phyloP scores from a whole-genome alignment of 495 filamentous ascomycete species.

The Trichoderma reesei region DNA sequence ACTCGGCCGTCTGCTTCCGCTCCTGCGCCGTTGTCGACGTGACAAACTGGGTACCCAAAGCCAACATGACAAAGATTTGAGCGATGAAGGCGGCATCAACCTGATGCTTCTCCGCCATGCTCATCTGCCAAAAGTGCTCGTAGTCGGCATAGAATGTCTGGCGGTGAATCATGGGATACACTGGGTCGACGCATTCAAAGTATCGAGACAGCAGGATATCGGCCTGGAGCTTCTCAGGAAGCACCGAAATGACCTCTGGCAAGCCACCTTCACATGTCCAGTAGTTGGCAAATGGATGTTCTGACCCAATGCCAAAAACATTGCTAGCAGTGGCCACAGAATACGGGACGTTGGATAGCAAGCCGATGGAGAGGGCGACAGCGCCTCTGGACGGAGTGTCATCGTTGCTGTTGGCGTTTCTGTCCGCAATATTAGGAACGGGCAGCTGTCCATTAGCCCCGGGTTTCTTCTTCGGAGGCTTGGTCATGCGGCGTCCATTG shows the following conservation, averaged over 20 bases:
- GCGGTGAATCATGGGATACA: slow-evolving; percentile 63
- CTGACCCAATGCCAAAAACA: slow-evolving; percentile 57
- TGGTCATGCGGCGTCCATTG: slow-evolving; percentile 48
- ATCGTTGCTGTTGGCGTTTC: slow-evolving; percentile 28
- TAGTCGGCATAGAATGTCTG: slow-evolving; percentile 61
- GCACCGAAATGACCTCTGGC: slow-evolving; percentile 57
- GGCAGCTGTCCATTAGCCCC: slow-evolving; percentile 21
- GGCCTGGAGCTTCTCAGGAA: slow-evolving; percentile 60
- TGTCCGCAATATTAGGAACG: slow-evolving; percentile 39
- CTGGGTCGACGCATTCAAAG: slow-evolving; percentile 63
- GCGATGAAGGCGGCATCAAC: slow-evolving; percentile 53
- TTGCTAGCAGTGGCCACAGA: slow-evolving; percentile 52
- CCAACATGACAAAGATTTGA: slow-evolving; percentile 58
- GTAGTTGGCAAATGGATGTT: slow-evolving; percentile 65
- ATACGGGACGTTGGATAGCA: slow-evolving; percentile 59
- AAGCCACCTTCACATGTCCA: slow-evolving; percentile 66
- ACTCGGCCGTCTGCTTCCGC: slow-evolving; percentile 60
- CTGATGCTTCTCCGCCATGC: slow-evolving; percentile 36
- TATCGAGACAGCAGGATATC: slow-evolving; percentile 60
- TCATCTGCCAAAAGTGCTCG: slow-evolving; percentile 55
- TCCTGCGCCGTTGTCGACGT: slow-evolving; percentile 43
- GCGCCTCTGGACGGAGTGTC: slow-evolving; percentile 29
- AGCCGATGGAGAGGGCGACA: slow-evolving; percentile 41
- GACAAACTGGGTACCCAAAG: slow-evolving; percentile 64
- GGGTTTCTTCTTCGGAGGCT: slow-evolving; percentile 41